Percentiles rank a stretch among this genome's conserved stretches.
phyloP scores from a whole-genome alignment of 2,329 filamentous ascomycete genomes.

The Monilinia polystroma region DNA sequence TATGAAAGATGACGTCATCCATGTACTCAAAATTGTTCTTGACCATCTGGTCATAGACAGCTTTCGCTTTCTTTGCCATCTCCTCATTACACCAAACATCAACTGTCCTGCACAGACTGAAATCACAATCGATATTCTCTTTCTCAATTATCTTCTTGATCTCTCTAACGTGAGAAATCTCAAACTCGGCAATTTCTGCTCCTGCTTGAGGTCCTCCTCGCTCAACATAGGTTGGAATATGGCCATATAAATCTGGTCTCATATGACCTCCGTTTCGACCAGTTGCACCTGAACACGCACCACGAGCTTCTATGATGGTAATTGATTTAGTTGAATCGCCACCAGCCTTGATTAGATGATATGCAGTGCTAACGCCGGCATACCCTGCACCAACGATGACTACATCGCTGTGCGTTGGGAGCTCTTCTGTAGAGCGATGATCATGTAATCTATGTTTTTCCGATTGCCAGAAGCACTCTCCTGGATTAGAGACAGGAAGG shows the following conservation, averaged over 20 bases:
- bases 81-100: slow-evolving; percentile 22
- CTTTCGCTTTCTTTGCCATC: slow-evolving; percentile 7
- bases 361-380: slow-evolving; percentile 29
- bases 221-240: slow-evolving; percentile 20
- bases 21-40: slow-evolving; percentile 16
- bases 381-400: slow-evolving; percentile 31
- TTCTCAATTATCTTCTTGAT: slow-evolving; percentile 42
- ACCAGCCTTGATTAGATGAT: slow-evolving; percentile 42
- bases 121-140: slow-evolving; percentile 46
- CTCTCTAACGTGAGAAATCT: slow-evolving; percentile 42
- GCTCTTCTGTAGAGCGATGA: slow-evolving; percentile 26
- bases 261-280: slow-evolving; percentile 53
- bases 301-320: slow-evolving; percentile 73
- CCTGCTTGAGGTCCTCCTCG: slow-evolving; percentile 9
- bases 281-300: slow-evolving; percentile 76
- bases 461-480: slow-evolving; percentile 26
- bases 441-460: slow-evolving; percentile 25
- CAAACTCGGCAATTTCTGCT: slow-evolving; percentile 39
- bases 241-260: slow-evolving; percentile 22
- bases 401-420: slow-evolving; percentile 29
- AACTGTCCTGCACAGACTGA: slow-evolving; percentile 40
- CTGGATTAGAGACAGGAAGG: slow-evolving; percentile 23
- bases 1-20: slow-evolving; percentile 21
- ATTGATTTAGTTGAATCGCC: slow-evolving; percentile 48
- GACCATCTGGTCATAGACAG: slow-evolving; percentile 16